Conservation (phyloP, 208 protist genomes). For the Crithidia fasciculata region DNA sequence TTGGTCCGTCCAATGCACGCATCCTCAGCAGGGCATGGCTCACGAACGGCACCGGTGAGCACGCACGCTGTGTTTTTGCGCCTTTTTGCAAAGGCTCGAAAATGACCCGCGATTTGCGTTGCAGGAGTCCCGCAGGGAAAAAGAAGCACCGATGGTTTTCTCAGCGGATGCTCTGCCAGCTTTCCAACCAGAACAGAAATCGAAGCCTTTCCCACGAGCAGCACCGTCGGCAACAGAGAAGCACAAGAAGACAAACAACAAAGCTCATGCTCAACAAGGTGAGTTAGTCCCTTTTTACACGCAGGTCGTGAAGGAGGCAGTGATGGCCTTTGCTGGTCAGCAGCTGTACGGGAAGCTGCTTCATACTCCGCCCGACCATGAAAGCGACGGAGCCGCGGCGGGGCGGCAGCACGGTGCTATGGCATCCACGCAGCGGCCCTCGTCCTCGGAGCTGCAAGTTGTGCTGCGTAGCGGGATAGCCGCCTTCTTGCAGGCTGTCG, state of each 20-base stretch:
- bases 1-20: neutral
- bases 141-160: neutral
- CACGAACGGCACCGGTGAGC: neutral
- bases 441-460: slow-evolving; percentile 7
- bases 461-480: slow-evolving; percentile 3
- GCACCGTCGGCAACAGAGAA: neutral
- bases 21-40: neutral
- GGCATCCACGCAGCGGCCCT: neutral
- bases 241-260: neutral
- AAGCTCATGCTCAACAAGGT: neutral
- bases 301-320: slow-evolving; percentile 37
- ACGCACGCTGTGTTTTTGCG: slow-evolving; percentile 22
- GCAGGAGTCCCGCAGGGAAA: too few relatives aligned
- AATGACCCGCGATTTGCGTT: too few relatives aligned
- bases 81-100: slow-evolving; percentile 5
- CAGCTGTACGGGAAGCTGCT: slow-evolving; percentile 16
- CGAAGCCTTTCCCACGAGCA: too few relatives aligned
- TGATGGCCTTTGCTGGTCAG: slow-evolving; percentile 14
- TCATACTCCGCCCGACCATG: too few relatives aligned
- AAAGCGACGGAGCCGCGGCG: neutral
- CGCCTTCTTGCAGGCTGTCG: slow-evolving; percentile 16
- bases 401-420: neutral
- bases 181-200: neutral
- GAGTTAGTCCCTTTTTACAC: slow-evolving; percentile 5
- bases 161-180: neutral